Evolutionary conservation across 148 eudicot species (phyloP).

Genomic region (Rhododendron ferrugineum): DNA sequence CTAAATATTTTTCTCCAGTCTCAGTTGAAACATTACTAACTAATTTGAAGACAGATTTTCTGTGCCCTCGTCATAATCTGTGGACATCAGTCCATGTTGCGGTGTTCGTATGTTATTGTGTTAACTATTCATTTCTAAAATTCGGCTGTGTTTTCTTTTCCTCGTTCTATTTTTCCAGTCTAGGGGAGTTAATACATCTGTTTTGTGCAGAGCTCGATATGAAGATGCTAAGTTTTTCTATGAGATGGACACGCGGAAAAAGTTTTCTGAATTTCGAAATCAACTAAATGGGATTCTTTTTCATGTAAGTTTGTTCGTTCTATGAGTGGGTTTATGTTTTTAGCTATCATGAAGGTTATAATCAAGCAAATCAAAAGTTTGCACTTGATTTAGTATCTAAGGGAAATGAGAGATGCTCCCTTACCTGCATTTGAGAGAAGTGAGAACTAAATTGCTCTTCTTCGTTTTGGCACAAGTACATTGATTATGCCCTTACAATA

Average conservation of each 20-base stretch:
- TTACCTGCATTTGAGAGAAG: background rate
- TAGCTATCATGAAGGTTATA: background rate
- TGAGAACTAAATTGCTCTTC: background rate
- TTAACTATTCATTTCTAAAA: background rate
- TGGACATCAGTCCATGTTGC: background rate
- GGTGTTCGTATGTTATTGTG: background rate
- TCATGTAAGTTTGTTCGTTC: constrained; percentile 54
- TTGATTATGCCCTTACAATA: background rate
- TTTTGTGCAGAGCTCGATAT: constrained; percentile 77
- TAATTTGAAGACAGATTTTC: background rate
- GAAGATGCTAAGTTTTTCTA: constrained; percentile 99
- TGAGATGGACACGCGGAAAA: constrained; percentile 75
- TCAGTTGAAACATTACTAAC: background rate
- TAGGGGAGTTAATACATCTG: background rate
- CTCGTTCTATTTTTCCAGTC: background rate
- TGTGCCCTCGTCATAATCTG: background rate
- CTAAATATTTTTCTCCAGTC: background rate
- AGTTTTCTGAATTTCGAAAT: constrained; percentile 65
- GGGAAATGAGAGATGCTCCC: background rate
- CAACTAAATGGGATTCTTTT: constrained; percentile 92
- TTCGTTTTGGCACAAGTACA: background rate
- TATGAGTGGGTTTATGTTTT: background rate
- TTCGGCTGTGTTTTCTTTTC: background rate
- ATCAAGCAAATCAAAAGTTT: background rate
- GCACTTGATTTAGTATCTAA: constrained; percentile 4